Base-by-base conservation (phyloP, 139 green algal species). In the Spirogloea muscicola region DNA sequence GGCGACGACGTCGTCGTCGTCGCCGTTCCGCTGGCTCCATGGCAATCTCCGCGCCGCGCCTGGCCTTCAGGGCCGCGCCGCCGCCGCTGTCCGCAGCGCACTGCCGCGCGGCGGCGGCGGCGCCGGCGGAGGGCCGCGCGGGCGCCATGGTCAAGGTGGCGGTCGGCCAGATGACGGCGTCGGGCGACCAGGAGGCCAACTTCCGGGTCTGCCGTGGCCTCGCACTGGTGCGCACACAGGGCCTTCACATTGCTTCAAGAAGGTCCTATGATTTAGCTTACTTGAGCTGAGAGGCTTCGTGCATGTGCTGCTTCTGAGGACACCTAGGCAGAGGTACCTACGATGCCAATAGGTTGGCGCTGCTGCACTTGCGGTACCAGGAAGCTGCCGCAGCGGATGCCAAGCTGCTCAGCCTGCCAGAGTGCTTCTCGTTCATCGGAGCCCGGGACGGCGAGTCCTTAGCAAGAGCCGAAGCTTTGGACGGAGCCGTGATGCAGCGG, bases 391-490 rank as follows among this genome's bases (percentile, higher is more conserved):
- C 74, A 16, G 38, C 49, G 33, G 86, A 86, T 2, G 89, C 78
- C 57, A 36, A 21, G 1, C 89, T 96, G 77, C 80, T 98, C n/a
- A 96, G 95, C 77, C 86, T 98, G 2, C 94, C 94, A 25, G 94
- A 98, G 80, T 94, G 90, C 74, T 95, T 92, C 76, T 87, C 86
- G 4, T 96, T 96, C 76, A 90, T 98, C 13, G 94, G 94, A 0
- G 36, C 4, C 25, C 68, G 34, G 13, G 58, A 58, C 3, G 34
- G 61, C 48, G 85, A 95, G 86, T 89, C 89, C 0, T 38, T 96
- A 2, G 77, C 83, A 0, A 59, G 83, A 1, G 87, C 87, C 2
- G 78, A 96, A 77, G 83, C 89, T 0, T 79, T 98, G 41, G 81
- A 91, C 0, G 79, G 72, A 2, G 86, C 89, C 1, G 51, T 87